phyloP scores from a whole-genome alignment of 805 yeast genomes.

The Zygotorulaspora sp. region DNA sequence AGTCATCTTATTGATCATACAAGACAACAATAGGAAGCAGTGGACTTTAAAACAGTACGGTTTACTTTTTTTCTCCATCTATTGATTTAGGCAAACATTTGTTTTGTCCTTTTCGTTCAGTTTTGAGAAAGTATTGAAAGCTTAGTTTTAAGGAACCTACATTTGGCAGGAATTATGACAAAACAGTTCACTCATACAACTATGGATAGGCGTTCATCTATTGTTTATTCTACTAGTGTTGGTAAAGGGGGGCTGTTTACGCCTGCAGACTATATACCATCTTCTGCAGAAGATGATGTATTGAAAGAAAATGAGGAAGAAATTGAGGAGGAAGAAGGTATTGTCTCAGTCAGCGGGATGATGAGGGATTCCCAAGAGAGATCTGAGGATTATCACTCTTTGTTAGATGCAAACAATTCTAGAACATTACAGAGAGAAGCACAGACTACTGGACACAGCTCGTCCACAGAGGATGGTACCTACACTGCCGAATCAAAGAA shows the following conservation, averaged over 20 bases:
- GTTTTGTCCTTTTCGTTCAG: too few relatives aligned
- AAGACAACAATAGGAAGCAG: too few relatives aligned
- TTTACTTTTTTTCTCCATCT: too few relatives aligned
- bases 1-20: too few relatives aligned
- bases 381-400: slow-evolving; percentile 8
- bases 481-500: slow-evolving; percentile 11
- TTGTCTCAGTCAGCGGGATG: background rate
- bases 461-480: background rate
- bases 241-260: slow-evolving; percentile 34
- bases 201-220: slow-evolving; percentile 30
- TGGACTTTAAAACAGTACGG: too few relatives aligned
- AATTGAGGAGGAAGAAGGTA: slow-evolving; percentile 7
- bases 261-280: slow-evolving; percentile 30
- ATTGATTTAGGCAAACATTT: too few relatives aligned
- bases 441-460: slow-evolving; percentile 3
- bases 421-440: slow-evolving; percentile 22
- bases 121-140: too few relatives aligned
- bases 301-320: slow-evolving; percentile 17
- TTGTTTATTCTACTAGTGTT: slow-evolving; percentile 32
- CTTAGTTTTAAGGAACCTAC: too few relatives aligned
- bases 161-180: too few relatives aligned
- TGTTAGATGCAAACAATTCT: slow-evolving; percentile 23
- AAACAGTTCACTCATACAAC: slow-evolving; percentile 31
- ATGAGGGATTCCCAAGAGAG: background rate
- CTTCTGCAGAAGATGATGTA: slow-evolving; percentile 9